Conservation (phyloP, 176 grass and related monocot species). For the Triticum timopheevii region DNA sequence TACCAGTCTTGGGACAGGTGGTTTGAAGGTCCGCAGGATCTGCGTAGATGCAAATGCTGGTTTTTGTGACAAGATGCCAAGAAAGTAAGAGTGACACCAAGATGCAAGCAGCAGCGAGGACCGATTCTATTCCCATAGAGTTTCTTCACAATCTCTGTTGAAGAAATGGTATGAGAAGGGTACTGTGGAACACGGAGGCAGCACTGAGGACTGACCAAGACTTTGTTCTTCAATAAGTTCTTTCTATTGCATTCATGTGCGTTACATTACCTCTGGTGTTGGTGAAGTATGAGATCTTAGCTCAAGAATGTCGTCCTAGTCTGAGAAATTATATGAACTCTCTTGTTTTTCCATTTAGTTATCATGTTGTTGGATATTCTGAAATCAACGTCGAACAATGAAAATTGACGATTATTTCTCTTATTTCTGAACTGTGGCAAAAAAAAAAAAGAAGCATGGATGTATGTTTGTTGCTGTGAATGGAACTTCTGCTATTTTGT, state of each 20-base stretch:
- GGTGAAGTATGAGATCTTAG: not conserved
- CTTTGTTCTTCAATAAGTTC: conserved; percentile 3
- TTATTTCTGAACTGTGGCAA: not conserved
- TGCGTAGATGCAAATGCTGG: conserved; percentile 73
- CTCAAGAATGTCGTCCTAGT: conserved; percentile 3
- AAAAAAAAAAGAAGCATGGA: not conserved
- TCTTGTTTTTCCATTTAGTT: not conserved
- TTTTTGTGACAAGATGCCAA: conserved; percentile 54
- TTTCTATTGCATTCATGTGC: not conserved
- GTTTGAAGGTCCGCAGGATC: conserved; percentile 86
- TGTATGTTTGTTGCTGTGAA: not conserved
- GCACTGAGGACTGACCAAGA: not conserved
- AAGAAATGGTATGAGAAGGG: not conserved
- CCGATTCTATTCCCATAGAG: not conserved
- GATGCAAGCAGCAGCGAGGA: not conserved
- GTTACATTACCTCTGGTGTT: not conserved
- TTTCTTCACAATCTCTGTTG: not conserved
- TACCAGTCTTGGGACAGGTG: conserved; percentile 72
- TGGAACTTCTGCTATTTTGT: not conserved
- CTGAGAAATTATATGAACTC: not conserved
- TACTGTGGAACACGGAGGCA: not conserved
- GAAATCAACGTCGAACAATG: not conserved
- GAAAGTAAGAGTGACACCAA: not conserved
- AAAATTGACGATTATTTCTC: not conserved
- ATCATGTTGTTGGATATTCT: not conserved